Conservation (phyloP, 2,329 filamentous ascomycete species). For the Daldinia eschscholtzii region DNA sequence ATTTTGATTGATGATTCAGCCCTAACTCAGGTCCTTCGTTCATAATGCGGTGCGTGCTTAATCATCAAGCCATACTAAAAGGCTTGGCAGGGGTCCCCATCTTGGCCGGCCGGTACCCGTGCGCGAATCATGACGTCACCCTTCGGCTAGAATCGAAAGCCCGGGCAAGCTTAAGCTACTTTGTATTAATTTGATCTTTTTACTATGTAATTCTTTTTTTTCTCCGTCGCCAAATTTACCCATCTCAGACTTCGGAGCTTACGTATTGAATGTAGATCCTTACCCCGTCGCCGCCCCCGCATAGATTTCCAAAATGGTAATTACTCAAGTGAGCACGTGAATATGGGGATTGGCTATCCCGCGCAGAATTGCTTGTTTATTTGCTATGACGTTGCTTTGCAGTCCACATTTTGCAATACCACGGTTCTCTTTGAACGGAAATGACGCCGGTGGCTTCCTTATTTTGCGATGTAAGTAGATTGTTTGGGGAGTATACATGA, state of each 20-base stretch:
- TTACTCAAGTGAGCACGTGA: constrained; percentile 37
- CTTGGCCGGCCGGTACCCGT: constrained; percentile 29
- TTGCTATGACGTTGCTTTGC: constrained; percentile 42
- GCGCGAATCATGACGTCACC: constrained; percentile 39
- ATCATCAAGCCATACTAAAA: constrained; percentile 33
- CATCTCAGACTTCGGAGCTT: constrained; percentile 26
- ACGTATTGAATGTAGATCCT: constrained; percentile 39
- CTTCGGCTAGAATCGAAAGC: constrained; percentile 9
- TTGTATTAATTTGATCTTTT: background rate
- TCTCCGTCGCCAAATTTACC: constrained; percentile 26
- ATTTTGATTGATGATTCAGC: constrained; percentile 31
- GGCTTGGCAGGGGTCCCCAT: constrained; percentile 44
- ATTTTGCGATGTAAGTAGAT: constrained; percentile 6
- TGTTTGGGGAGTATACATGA: constrained; percentile 13
- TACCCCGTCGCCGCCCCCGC: constrained; percentile 16
- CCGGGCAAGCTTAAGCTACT: background rate
- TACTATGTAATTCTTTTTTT: constrained; percentile 4
- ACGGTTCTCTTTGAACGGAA: constrained; percentile 29
- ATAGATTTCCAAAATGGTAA: constrained; percentile 32
- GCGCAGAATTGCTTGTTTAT: constrained; percentile 37
- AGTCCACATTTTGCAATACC: constrained; percentile 34
- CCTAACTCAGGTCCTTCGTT: constrained; percentile 29
- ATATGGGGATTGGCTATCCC: constrained; percentile 26
- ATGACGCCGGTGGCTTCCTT: constrained; percentile 42
- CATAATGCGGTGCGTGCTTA: constrained; percentile 30